Evolutionary conservation across 148 eudicot genomes (phyloP).

Genomic region (Rhododendron vialii): DNA sequence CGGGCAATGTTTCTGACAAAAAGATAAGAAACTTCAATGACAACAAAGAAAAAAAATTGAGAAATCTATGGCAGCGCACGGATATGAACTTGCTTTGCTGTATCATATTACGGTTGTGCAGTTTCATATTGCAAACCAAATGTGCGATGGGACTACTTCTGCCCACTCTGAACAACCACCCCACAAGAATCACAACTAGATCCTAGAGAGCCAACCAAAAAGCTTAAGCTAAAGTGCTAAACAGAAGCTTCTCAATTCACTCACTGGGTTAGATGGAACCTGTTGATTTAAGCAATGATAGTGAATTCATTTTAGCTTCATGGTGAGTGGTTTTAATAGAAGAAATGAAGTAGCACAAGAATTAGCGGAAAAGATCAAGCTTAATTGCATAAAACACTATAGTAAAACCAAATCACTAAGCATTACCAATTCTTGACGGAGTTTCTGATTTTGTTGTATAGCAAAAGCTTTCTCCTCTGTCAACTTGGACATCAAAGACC

Average conservation of each 20-base stretch:
- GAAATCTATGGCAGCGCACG: neutral
- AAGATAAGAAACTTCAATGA: neutral
- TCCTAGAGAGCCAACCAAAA: neutral
- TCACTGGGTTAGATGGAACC: neutral
- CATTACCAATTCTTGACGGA: conserved; percentile 53
- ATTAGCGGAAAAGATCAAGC: neutral
- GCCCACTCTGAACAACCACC: neutral
- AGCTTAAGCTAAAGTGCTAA: neutral
- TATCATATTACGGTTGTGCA: neutral
- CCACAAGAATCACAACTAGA: conserved; percentile 3
- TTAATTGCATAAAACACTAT: conserved; percentile 5
- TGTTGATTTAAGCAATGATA: neutral
- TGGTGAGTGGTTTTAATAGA: neutral
- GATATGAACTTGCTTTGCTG: neutral
- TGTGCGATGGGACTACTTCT: neutral
- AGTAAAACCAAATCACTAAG: neutral
- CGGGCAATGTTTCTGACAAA: neutral
- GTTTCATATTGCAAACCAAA: neutral
- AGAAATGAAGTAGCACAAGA: neutral
- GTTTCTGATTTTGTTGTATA: conserved; percentile 68
- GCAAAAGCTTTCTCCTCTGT: conserved; percentile 74
- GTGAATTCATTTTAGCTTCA: neutral
- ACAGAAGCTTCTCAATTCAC: neutral
- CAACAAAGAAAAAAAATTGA: neutral
- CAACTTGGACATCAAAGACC: conserved; percentile 62